Evolutionary conservation across 768 basidiomycete genomes (phyloP).

Genomic region (Tricholoma hemisulphureum): DNA sequence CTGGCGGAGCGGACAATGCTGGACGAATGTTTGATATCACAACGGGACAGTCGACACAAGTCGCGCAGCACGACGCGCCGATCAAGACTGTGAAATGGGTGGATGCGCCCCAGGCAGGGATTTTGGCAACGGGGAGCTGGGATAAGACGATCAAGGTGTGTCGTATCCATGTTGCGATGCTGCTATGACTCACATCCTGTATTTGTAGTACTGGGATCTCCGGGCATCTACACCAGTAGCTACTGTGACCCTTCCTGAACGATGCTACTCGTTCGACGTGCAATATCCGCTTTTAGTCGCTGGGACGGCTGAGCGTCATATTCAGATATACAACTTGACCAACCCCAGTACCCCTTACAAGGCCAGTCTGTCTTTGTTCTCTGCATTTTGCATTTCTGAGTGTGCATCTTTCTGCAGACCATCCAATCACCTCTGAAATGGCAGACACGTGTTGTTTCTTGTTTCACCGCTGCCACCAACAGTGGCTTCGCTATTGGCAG

Average conservation of each 20-base stretch:
- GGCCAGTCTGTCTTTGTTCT: constrained; percentile 37
- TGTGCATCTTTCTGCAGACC: constrained; percentile 44
- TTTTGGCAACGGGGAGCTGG: constrained; percentile 94
- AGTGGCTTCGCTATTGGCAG: constrained; percentile 84
- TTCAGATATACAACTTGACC: constrained; percentile 84
- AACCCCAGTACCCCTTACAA: constrained; percentile 80
- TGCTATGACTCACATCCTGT: background rate
- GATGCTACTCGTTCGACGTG: constrained; percentile 86
- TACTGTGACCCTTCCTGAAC: constrained; percentile 80
- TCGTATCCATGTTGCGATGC: constrained; percentile 8
- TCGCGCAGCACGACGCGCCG: constrained; percentile 89
- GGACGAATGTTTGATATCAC: constrained; percentile 90
- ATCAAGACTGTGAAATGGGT: constrained; percentile 82
- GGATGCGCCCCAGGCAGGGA: constrained; percentile 68
- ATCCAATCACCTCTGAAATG: constrained; percentile 87
- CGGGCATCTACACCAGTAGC: constrained; percentile 73
- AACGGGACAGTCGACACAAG: constrained; percentile 77
- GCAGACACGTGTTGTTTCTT: constrained; percentile 87
- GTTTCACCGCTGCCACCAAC: constrained; percentile 64
- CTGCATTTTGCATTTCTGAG: background rate
- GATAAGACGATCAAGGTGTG: constrained; percentile 93
- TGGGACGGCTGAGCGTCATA: constrained; percentile 89
- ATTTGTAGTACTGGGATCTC: constrained; percentile 86
- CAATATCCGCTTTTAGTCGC: constrained; percentile 85
- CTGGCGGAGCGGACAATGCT: constrained; percentile 92